A percentile compares a stretch with the other conserved stretches of the same genome.
Conservation (phyloP, 2,329 filamentous ascomycete genomes). For the Byssochlamys sp. region DNA sequence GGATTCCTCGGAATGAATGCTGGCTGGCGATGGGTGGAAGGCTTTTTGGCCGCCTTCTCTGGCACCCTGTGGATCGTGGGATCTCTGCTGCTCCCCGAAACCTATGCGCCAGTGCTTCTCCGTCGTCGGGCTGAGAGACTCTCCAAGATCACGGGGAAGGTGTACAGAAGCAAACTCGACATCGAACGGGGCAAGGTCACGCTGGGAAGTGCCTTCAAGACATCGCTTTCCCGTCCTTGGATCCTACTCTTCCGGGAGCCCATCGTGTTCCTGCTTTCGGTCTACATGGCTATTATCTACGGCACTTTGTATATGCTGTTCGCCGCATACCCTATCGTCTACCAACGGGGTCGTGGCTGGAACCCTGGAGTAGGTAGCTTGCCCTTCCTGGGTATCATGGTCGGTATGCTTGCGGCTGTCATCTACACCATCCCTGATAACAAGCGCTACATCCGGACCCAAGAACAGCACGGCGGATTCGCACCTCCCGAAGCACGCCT, state of each 20-base stretch:
- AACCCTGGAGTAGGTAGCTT: conserved; percentile 39
- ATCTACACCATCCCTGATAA: conserved; percentile 35
- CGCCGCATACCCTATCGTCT: conserved; percentile 44
- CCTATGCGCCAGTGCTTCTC: conserved; percentile 44
- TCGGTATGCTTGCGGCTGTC: conserved; percentile 31
- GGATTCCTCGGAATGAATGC: conserved; percentile 56
- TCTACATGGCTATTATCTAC: conserved; percentile 44
- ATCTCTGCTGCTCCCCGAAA: conserved; percentile 23
- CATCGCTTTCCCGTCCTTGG: conserved; percentile 42
- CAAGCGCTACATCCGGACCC: conserved; percentile 30
- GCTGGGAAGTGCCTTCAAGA: conserved; percentile 32
- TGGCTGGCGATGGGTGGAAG: conserved; percentile 62
- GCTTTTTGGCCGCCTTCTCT: conserved; percentile 54
- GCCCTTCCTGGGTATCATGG: conserved; percentile 41
- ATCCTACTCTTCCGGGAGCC: conserved; percentile 42
- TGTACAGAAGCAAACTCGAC: conserved; percentile 35
- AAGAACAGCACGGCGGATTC: conserved; percentile 43
- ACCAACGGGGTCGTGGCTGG: conserved; percentile 36
- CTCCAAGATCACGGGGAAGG: conserved; percentile 42
- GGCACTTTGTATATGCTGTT: conserved; percentile 47
- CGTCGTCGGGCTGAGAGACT: conserved; percentile 40
- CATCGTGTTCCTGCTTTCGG: conserved; percentile 42
- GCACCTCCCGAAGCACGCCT: conserved; percentile 53
- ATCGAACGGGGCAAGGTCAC: conserved; percentile 35
- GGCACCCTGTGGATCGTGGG: conserved; percentile 45